These are phyloP conservation scores for Colletotrichum musae DNA, from an alignment of 2,329 filamentous ascomycete species.

Conservation along the genomic window DNA sequence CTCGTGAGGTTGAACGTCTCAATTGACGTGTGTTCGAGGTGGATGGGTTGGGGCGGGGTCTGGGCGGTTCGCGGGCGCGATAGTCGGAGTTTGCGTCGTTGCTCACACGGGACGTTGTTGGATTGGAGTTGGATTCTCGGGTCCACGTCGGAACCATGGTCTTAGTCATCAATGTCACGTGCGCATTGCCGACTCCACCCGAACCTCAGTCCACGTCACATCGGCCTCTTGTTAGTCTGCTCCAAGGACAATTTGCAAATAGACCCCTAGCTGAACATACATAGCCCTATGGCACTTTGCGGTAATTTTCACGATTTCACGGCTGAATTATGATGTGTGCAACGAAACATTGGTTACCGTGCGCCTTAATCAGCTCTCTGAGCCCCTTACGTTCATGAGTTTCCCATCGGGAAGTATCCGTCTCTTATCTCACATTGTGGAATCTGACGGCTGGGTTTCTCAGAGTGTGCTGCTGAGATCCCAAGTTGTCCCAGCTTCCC, in stretches of 20 bases:
- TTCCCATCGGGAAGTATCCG: neutral
- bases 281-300: too few species aligned
- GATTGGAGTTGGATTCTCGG: constrained; percentile 41
- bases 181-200: constrained; percentile 16
- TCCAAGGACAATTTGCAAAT: too few species aligned
- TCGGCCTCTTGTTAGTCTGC: too few species aligned
- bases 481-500: neutral
- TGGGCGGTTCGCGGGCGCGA: constrained; percentile 25
- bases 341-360: too few species aligned
- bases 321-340: too few species aligned
- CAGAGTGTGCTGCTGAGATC: neutral
- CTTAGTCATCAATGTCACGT: constrained; percentile 35
- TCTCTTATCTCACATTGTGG: neutral
- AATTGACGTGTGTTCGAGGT: constrained; percentile 26
- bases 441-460: neutral
- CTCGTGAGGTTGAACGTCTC: constrained; percentile 12
- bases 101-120: constrained; percentile 34
- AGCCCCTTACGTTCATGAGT: too few species aligned
- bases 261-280: too few species aligned
- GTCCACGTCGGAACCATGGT: constrained; percentile 21
- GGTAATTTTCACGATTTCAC: too few species aligned
- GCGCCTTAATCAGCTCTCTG: neutral
- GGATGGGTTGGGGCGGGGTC: constrained; percentile 7
- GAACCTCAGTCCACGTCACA: neutral
- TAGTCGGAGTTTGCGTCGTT: constrained; percentile 38